Conservation (phyloP, 129 eudicot species). For the Ambrosia artemisiifolia region DNA sequence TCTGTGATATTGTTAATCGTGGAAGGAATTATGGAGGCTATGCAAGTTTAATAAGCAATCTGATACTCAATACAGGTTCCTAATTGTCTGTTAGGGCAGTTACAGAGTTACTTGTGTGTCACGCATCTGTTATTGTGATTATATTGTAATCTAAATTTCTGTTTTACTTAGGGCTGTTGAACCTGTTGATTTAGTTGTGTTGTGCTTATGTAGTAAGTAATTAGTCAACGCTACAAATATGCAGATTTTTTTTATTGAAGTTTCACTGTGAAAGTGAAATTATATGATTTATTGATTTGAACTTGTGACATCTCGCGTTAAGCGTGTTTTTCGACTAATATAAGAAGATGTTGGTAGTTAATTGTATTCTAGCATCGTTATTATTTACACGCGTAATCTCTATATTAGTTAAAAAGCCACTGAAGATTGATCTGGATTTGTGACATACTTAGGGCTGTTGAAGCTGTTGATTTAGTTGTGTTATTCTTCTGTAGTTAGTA, state of each 20-base stretch:
- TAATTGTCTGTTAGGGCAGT: not conserved
- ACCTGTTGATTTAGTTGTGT: not conserved
- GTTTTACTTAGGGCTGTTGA: not conserved
- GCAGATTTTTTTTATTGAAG: not conserved
- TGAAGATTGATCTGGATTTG: conserved; percentile 14
- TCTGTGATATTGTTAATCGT: not conserved
- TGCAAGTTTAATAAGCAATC: not conserved
- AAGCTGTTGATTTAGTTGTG: not conserved
- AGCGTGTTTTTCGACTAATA: not conserved
- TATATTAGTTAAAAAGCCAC: not conserved
- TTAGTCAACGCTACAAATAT: not conserved
- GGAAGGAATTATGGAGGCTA: not conserved
- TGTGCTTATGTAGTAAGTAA: not conserved
- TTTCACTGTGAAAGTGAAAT: not conserved
- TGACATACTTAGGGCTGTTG: not conserved
- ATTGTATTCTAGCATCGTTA: not conserved
- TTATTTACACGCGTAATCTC: too few species aligned
- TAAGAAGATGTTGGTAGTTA: not conserved
- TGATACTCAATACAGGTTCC: not conserved
- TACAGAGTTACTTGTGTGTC: conserved; percentile 1
- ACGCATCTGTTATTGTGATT: not conserved
- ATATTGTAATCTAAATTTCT: not conserved
- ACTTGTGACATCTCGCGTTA: not conserved
- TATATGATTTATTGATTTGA: not conserved
- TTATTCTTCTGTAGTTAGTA: not conserved